Base-by-base conservation (phyloP, 768 basidiomycete genomes). In the Cystofilobasidium macerans region DNA sequence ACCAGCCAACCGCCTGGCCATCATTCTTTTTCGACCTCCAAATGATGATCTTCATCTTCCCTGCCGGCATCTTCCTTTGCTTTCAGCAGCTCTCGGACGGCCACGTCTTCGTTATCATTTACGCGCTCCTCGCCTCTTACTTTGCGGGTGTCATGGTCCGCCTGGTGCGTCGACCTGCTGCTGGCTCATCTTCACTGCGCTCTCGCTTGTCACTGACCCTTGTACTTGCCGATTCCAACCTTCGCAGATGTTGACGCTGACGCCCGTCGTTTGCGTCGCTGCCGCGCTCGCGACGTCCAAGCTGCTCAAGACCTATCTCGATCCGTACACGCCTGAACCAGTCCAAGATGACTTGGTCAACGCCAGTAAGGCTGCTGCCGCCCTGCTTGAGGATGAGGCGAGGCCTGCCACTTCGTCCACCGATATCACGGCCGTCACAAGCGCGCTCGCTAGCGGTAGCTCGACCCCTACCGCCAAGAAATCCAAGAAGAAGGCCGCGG, bases 1-100 rank as follows among this genome's bases (percentile, higher is more conserved):
- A 99, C 78, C 95, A 99, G 75, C 95, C 95, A 22, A 98, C 95
- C 7, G 95, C 95, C 42, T 99, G 95, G 95, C 94, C 95, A 13
- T 87, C 95, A 2, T 98, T 98, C 82, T 98, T 94, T 81, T 98
- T 97, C 87, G 95, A 99, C 75, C 85, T 99, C 63, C 88, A 95
- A 72, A 87, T 97, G 82, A 85, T 99, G 74, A 87, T 98, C 70
- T 97, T 92, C 83, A 78, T 92, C 59, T 99, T 99, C 84, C 95
- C 95, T 3, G 94, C 91, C 22, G 95, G 95, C 70, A 90, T 98
- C 42, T 80, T 88, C 73, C 78, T 95, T 56, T 95, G 91, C 78
- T 98, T 98, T 89, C 84, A 84, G 68, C 82, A 93, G 72, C 81
- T 99, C 26, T 84, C 90, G 33, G 95, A 99, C 75, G 95, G 97